Percentiles rank a stretch among this genome's conserved stretches.
Conservation (phyloP, 2,329 filamentous ascomycete genomes). For the Ceratocystis albifundus region DNA sequence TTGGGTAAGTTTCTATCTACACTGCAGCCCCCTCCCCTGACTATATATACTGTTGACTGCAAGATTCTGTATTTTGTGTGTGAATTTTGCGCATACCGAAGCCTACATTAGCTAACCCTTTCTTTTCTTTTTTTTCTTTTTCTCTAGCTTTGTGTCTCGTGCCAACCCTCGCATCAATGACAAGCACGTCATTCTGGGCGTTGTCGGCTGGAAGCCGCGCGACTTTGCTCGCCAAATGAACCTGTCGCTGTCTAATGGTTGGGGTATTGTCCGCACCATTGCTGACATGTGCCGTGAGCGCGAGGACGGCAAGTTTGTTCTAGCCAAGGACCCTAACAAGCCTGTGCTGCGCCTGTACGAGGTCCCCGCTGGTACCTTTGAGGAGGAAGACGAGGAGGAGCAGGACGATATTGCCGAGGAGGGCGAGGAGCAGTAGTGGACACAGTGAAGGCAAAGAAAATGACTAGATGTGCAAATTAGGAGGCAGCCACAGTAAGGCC, state of each 20-base stretch:
- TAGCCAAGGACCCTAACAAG: constrained; percentile 93
- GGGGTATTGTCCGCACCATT: constrained; percentile 97
- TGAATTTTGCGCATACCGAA: background rate
- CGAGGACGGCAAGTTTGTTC: constrained; percentile 69
- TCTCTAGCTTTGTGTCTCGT: constrained; percentile 76
- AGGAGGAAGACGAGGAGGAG: constrained; percentile 56
- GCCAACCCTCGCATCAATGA: constrained; percentile 84
- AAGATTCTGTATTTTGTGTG: background rate
- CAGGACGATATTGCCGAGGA: constrained; percentile 45
- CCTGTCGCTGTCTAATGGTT: constrained; percentile 88
- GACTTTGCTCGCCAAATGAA: constrained; percentile 99
- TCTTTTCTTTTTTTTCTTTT: constrained; percentile 23
- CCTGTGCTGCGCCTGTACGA: constrained; percentile 85
- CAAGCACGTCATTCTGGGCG: constrained; percentile 88
- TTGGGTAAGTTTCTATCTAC: constrained; percentile 53
- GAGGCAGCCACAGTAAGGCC: background rate
- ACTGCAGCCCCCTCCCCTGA: too few relatives aligned
- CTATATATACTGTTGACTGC: background rate
- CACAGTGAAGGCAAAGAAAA: background rate
- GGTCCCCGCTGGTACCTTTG: constrained; percentile 75
- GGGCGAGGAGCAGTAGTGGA: constrained; percentile 26
- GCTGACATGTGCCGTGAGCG: constrained; percentile 79
- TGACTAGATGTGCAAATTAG: background rate
- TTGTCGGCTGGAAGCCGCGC: constrained; percentile 93
- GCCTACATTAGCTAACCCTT: constrained; percentile 25